Base-by-base conservation (phyloP, 371 early-diverging fungal genomes). In the Syncephalastrum contaminatum region DNA sequence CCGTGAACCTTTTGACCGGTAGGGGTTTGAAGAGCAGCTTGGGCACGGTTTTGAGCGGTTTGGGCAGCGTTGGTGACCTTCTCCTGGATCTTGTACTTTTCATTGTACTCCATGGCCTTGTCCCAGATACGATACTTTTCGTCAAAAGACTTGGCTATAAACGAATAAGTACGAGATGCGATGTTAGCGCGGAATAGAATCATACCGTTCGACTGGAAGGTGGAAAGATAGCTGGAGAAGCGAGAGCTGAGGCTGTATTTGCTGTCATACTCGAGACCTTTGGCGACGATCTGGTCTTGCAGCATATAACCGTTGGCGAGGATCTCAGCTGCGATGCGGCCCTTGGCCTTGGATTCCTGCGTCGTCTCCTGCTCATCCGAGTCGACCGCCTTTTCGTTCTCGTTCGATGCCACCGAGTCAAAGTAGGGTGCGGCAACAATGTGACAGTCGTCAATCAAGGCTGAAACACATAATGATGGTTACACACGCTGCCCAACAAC, bases 251-350 rank as follows among this genome's bases (percentile, higher is more conserved):
- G 48, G n/a, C 62, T 60, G 50, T 81, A 87, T 63, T 82, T 79
- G 52, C 51, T 43, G 63, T 87, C 87, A 52, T 77, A 75, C 45
- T 74, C 82, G 21, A 83, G 66, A 45, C 86, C 85, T 58, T 77
- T 78, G 58, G 85, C 77, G 47, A 85, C 80, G 50, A 87, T 77
- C 43, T 70, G 69, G 50, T 83, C 85, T 53, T 74, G 73, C 18
- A 87, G 66, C 10, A 67, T 51, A 56, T 83, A 87, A 46, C 87
- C 87, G 13, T 76, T 75, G 42, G 87, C 85, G 48, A 87, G 73
- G 40, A 87, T 77, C 68, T 87, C 87, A 25, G 86, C 85, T 49
- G 75, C 67, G 58, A 86, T 74, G 16, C 75, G 71, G 6, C 79
- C 63, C 64, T 83, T 84, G 22, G 84, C 76, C 70, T 83, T 84